phyloP scores from a whole-genome alignment of 495 filamentous ascomycete species.

The Penicillium antarcticum region DNA sequence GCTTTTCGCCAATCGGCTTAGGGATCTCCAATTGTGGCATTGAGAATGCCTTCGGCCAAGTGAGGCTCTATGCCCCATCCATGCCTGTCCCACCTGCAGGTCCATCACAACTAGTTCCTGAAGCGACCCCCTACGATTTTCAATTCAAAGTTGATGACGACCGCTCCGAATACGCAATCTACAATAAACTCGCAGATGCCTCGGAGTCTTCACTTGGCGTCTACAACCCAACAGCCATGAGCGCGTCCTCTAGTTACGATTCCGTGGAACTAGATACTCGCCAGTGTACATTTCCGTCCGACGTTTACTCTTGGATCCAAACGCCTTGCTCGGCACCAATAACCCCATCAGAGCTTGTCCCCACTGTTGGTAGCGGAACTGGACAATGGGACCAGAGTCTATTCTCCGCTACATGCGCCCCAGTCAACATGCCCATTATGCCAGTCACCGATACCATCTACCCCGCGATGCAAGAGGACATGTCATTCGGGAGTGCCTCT shows the following conservation, averaged over 20 bases:
- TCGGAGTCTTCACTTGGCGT: conserved; percentile 23
- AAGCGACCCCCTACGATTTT: conserved; percentile 11
- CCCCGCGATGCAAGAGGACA: background rate
- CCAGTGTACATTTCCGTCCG: conserved; percentile 8
- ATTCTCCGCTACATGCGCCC: background rate
- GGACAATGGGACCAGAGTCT: conserved; percentile 12
- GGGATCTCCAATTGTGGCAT: conserved; percentile 32
- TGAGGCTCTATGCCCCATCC: conserved; percentile 9
- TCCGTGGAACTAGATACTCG: conserved; percentile 14
- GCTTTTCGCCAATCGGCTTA: conserved; percentile 20
- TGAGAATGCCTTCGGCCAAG: conserved; percentile 11
- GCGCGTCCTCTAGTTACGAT: conserved; percentile 24
- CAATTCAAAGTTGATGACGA: conserved; percentile 16
- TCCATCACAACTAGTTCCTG: conserved; percentile 17
- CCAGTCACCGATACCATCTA: background rate
- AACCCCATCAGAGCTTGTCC: conserved; percentile 4
- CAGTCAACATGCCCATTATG: background rate
- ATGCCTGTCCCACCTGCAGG: conserved; percentile 14
- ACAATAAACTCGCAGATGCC: conserved; percentile 11
- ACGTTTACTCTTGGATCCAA: conserved; percentile 20
- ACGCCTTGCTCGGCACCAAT: conserved; percentile 18
- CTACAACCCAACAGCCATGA: conserved; percentile 23
- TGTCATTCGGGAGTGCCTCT: background rate
- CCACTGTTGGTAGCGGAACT: background rate
- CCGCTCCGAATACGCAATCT: conserved; percentile 17